Evolutionary conservation across 2,329 filamentous ascomycete genomes (phyloP).

Genomic region (Kalmusia sp.): DNA sequence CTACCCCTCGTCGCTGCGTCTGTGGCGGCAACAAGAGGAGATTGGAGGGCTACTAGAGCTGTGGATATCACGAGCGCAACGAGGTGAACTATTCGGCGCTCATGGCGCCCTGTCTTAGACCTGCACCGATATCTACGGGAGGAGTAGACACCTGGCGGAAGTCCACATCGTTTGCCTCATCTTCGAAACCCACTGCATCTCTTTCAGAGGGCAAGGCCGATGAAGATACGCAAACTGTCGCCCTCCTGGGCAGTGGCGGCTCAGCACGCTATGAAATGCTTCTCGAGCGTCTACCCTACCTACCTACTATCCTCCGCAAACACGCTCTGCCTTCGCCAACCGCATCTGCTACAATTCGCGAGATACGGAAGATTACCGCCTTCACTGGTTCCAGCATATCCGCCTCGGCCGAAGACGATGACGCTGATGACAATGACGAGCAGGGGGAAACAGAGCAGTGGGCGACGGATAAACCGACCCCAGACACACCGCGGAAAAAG

Average conservation of each 20-base stretch:
- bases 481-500: conserved; percentile 31
- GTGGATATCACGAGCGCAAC: conserved; percentile 67
- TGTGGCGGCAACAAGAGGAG: conserved; percentile 87
- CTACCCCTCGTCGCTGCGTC: conserved; percentile 81
- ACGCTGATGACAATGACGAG: conserved; percentile 37
- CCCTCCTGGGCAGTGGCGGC: conserved; percentile 64
- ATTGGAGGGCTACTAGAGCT: conserved; percentile 75
- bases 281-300: conserved; percentile 86
- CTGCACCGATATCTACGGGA: conserved; percentile 37
- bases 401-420: conserved; percentile 30
- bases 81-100: conserved; percentile 39
- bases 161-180: conserved; percentile 23
- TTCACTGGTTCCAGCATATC: conserved; percentile 56
- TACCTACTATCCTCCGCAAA: conserved; percentile 67
- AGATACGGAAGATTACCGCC: conserved; percentile 72
- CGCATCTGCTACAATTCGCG: conserved; percentile 51
- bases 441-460: conserved; percentile 45
- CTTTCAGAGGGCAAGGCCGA: conserved; percentile 4
- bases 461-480: conserved; percentile 51
- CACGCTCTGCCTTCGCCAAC: background rate
- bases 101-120: conserved; percentile 29
- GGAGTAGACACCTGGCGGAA: conserved; percentile 49
- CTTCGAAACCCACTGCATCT: conserved; percentile 12
- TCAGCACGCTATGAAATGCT: conserved; percentile 76
- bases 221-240: conserved; percentile 21